Percentiles rank a stretch among this genome's conserved stretches.
Evolutionary conservation across 2,329 filamentous ascomycete genomes (phyloP).

Genomic region (Aspergillus aculeatus): DNA sequence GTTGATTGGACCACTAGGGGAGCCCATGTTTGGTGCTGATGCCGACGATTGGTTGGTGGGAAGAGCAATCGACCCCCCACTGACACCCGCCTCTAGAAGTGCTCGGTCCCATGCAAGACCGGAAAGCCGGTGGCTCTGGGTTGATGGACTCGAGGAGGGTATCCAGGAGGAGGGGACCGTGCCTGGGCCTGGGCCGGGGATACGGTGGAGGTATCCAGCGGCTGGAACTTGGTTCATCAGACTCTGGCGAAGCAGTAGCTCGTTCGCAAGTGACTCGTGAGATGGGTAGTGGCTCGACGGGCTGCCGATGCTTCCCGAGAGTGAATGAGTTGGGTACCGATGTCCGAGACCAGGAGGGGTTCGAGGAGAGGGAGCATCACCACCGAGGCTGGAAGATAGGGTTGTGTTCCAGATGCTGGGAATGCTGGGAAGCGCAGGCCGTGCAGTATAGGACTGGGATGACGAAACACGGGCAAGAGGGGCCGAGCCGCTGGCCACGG

Average conservation of each 20-base stretch:
- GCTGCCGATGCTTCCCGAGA: constrained; percentile 14
- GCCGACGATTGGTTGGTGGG: constrained; percentile 26
- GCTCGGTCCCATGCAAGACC: constrained; percentile 27
- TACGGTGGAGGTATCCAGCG: constrained; percentile 21
- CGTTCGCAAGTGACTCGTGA: constrained; percentile 28
- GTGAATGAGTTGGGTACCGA: constrained; percentile 18
- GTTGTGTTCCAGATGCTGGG: constrained; percentile 48
- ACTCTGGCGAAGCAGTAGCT: constrained; percentile 29
- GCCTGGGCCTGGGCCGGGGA: neutral
- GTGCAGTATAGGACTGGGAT: constrained; percentile 34
- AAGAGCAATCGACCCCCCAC: constrained; percentile 20
- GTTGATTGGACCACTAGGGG: constrained; percentile 27
- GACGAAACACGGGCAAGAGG: constrained; percentile 22
- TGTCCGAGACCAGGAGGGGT: constrained; percentile 39
- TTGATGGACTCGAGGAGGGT: constrained; percentile 16
- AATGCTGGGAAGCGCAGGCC: constrained; percentile 32
- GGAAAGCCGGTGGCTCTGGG: constrained; percentile 18
- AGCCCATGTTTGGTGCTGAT: neutral
- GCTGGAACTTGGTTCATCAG: constrained; percentile 26
- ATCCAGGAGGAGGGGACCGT: constrained; percentile 26
- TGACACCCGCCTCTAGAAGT: constrained; percentile 14
- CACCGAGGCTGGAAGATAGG: constrained; percentile 44
- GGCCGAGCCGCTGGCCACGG: constrained; percentile 18
- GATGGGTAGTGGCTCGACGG: constrained; percentile 22
- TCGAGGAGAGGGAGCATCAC: constrained; percentile 39